Conservation (phyloP, 169 alveolate genomes). For the Eimeria tenella region DNA sequence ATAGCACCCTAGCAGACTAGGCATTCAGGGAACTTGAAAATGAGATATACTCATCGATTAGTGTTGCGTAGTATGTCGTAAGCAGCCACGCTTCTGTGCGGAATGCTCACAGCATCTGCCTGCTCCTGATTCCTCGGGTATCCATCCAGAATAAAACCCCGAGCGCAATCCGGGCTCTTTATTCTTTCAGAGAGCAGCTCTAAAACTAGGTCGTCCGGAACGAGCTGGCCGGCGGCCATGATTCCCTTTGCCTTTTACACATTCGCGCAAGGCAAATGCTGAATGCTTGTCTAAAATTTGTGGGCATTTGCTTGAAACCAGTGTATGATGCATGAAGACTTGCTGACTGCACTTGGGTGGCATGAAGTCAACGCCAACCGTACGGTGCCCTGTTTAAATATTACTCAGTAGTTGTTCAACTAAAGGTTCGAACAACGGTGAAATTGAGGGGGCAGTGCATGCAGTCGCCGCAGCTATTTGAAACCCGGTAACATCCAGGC, state of each 20-base stretch:
- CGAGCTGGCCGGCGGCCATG: constrained; percentile 95
- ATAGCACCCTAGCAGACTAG: too few relatives aligned
- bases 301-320: too few relatives aligned
- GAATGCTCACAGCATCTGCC: constrained; percentile 83
- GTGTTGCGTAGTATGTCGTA: background rate
- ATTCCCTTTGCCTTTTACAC: constrained; percentile 89
- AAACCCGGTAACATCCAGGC: background rate
- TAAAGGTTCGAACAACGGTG: too few relatives aligned
- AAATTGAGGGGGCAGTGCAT: too few relatives aligned
- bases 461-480: background rate
- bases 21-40: background rate
- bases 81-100: constrained; percentile 24
- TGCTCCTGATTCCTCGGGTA: constrained; percentile 95
- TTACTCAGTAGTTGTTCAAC: too few relatives aligned
- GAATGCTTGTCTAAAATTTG: too few relatives aligned
- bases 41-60: background rate
- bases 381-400: too few relatives aligned
- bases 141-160: constrained; percentile 96
- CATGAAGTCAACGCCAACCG: too few relatives aligned
- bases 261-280: background rate
- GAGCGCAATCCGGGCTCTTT: constrained; percentile 78
- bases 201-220: constrained; percentile 93
- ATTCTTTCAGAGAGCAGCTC: constrained; percentile 83
- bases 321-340: too few relatives aligned
- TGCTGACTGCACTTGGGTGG: too few relatives aligned